These are phyloP conservation scores for Paraphoma sp. DNA, from an alignment of 2,329 filamentous ascomycete genomes.

Conservation along the genomic window DNA sequence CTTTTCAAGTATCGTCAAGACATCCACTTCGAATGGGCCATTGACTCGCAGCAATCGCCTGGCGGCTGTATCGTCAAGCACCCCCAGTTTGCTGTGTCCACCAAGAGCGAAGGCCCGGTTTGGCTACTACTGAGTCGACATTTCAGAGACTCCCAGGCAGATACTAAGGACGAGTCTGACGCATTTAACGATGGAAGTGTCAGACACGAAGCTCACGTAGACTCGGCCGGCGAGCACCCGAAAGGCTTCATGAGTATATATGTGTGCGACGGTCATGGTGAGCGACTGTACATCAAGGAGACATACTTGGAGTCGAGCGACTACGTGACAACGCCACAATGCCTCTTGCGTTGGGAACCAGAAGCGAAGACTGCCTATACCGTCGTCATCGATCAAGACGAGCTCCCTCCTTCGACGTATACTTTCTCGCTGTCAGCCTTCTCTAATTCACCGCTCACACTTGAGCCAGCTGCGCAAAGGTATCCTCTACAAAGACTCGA, in stretches of 20 bases:
- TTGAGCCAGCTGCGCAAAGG: conserved; percentile 68
- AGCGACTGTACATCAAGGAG: conserved; percentile 76
- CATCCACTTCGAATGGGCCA: conserved; percentile 85
- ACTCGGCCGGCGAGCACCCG: conserved; percentile 46
- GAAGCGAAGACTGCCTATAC: conserved; percentile 61
- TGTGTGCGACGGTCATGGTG: conserved; percentile 74
- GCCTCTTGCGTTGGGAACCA: conserved; percentile 76
- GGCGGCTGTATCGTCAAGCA: conserved; percentile 76
- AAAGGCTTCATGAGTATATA: conserved; percentile 86
- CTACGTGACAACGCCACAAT: conserved; percentile 95
- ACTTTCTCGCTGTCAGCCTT: conserved; percentile 89
- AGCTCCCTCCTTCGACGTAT: conserved; percentile 74
- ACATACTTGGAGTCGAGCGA: conserved; percentile 75
- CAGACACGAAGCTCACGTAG: conserved; percentile 25
- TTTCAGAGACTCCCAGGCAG: conserved; percentile 66
- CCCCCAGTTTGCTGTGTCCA: conserved; percentile 64
- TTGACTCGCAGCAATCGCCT: conserved; percentile 60
- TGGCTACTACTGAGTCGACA: conserved; percentile 91
- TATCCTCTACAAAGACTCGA: conserved; percentile 67
- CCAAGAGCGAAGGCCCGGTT: conserved; percentile 65
- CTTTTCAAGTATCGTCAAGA: conserved; percentile 85
- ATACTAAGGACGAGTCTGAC: conserved; percentile 41
- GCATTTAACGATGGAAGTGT: conserved; percentile 40
- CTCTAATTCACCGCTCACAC: conserved; percentile 66
- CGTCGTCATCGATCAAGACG: conserved; percentile 78